These are phyloP conservation scores for Coemansia biformis DNA, from an alignment of 192 early-diverging fungal species.

Conservation along the genomic window DNA sequence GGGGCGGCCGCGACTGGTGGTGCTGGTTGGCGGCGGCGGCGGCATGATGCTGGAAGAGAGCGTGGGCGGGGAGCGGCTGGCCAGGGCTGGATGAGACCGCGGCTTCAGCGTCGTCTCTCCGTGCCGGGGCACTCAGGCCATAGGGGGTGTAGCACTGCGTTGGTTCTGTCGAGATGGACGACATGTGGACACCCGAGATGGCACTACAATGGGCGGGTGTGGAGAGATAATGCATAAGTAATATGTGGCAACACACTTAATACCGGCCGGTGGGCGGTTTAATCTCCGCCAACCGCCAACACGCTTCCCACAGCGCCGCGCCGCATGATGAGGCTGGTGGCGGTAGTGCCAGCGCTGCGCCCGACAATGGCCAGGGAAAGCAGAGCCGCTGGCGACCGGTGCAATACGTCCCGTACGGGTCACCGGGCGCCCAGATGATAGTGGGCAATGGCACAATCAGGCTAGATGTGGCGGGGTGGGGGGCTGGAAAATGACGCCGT, in stretches of 20 bases:
- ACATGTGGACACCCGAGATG: conserved; percentile 39
- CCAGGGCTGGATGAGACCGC: conserved; percentile 8
- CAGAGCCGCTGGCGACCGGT: too few species aligned
- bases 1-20: conserved; percentile 12
- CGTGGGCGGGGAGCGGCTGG: conserved; percentile 26
- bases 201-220: conserved; percentile 26
- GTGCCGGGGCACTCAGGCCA: conserved; percentile 17
- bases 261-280: too few species aligned
- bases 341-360: too few species aligned
- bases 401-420: too few species aligned
- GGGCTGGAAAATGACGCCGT: too few species aligned
- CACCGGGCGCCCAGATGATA: too few species aligned
- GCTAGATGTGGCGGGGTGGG: too few species aligned
- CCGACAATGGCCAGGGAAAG: too few species aligned
- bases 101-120: conserved; percentile 21
- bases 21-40: conserved; percentile 9
- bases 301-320: too few species aligned
- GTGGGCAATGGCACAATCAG: too few species aligned
- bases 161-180: conserved; percentile 33
- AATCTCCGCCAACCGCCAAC: too few species aligned
- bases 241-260: conserved; percentile 6
- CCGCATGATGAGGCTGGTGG: too few species aligned
- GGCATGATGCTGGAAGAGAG: conserved; percentile 32
- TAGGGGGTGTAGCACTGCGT: conserved; percentile 39
- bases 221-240: not conserved